Evolutionary conservation across 1,139 yeast genomes (phyloP).

Genomic region (Debaryomycetaceae sp.): DNA sequence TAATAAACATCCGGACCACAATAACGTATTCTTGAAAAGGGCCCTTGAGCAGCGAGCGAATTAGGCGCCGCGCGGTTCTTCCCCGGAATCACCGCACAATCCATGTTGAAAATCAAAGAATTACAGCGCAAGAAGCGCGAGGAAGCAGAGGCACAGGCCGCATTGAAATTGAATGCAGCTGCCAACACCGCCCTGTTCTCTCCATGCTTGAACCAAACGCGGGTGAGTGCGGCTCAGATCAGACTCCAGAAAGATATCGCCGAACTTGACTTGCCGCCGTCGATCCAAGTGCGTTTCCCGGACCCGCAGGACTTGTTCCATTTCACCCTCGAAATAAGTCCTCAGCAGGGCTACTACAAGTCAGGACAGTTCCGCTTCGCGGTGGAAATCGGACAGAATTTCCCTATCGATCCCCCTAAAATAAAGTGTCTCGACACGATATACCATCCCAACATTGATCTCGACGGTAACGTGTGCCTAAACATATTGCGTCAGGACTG

Average conservation of each 20-base stretch:
- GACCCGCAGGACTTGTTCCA: slow-evolving; percentile 48
- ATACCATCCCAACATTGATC: slow-evolving; percentile 89
- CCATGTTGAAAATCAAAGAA: slow-evolving; percentile 41
- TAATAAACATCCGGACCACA: background rate
- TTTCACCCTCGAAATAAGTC: slow-evolving; percentile 49
- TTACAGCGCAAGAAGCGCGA: slow-evolving; percentile 49
- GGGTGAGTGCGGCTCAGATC: slow-evolving; percentile 41
- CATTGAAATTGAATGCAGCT: slow-evolving; percentile 2
- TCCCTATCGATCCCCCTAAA: slow-evolving; percentile 91
- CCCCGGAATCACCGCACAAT: background rate
- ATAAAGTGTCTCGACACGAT: slow-evolving; percentile 62
- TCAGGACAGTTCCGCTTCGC: slow-evolving; percentile 61
- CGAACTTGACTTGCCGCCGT: slow-evolving; percentile 57
- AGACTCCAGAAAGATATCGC: slow-evolving; percentile 54
- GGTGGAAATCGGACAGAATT: slow-evolving; percentile 55
- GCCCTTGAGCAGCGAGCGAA: no score
- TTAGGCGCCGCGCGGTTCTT: background rate
- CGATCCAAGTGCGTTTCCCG: slow-evolving; percentile 47
- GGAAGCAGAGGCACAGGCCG: slow-evolving; percentile 16
- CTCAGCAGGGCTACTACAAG: slow-evolving; percentile 72
- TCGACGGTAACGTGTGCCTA: slow-evolving; percentile 83
- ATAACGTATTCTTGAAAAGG: background rate
- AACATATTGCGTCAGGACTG: slow-evolving; percentile 91
- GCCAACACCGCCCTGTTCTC: slow-evolving; percentile 2
- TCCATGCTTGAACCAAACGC: slow-evolving; percentile 6